Conservation (phyloP, 2,329 filamentous ascomycete species). For the Claviceps fusiformis region DNA sequence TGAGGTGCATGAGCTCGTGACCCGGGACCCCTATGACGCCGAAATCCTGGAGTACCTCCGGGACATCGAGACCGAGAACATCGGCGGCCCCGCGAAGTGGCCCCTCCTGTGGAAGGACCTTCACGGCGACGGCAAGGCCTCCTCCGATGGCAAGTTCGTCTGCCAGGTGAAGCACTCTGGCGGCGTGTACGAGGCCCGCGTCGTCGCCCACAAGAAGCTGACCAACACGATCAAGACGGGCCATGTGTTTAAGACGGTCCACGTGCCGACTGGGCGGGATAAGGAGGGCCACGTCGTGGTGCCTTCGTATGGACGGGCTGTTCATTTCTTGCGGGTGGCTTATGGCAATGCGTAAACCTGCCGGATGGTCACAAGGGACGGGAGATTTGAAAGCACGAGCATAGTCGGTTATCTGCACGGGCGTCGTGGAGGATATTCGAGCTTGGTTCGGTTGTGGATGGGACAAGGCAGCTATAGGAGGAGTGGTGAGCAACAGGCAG, state of each 20-base stretch:
- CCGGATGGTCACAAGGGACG: not conserved
- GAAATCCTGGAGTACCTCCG: not conserved
- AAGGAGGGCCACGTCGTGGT: not conserved
- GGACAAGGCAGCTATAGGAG: too few relatives aligned
- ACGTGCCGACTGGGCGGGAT: not conserved
- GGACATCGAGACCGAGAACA: not conserved
- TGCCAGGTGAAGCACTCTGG: not conserved
- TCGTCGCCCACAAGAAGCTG: not conserved
- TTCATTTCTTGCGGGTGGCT: not conserved
- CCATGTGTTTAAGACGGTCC: not conserved
- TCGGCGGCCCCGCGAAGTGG: not conserved
- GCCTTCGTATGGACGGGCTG: not conserved
- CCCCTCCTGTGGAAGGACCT: not conserved
- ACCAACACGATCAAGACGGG: not conserved
- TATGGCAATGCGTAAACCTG: not conserved
- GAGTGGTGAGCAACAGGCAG: too few relatives aligned
- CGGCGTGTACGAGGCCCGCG: not conserved
- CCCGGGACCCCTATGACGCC: not conserved
- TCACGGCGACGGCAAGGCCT: not conserved
- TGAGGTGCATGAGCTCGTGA: not conserved
- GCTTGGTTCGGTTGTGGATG: too few relatives aligned
- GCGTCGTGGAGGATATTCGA: too few relatives aligned
- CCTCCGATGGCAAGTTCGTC: not conserved
- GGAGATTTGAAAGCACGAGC: too few relatives aligned
- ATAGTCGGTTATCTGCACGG: too few relatives aligned